A percentile compares a stretch with the other conserved stretches of the same genome.
Conservation (phyloP, 164 flowering plant genomes). For the Sedum album region DNA sequence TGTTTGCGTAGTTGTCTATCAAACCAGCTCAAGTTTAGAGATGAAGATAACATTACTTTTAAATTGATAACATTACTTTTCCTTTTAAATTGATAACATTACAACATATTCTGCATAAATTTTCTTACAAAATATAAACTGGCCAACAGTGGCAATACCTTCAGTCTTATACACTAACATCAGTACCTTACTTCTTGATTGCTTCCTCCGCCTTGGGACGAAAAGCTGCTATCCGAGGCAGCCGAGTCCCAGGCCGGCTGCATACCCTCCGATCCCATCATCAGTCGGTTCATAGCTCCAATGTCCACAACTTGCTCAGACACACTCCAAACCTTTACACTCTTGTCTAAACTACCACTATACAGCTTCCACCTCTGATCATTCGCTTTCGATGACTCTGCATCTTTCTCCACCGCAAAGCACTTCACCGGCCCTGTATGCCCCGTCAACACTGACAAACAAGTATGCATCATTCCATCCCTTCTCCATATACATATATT, state of each 20-base stretch:
- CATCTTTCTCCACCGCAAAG: neutral
- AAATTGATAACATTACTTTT: no score
- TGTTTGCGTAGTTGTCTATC: no score
- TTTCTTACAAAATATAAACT: no score
- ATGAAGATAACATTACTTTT: no score
- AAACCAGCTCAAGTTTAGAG: no score
- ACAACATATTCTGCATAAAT: no score
- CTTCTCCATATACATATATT: no score
- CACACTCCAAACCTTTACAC: neutral
- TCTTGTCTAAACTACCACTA: constrained; percentile 9
- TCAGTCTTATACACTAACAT: no score
- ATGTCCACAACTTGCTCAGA: neutral
- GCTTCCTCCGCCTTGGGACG: neutral
- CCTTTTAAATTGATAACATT: no score
- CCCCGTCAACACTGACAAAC: no score
- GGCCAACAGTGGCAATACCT: neutral
- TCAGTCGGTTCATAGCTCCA: neutral
- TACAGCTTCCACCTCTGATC: constrained; percentile 8
- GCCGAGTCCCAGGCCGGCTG: constrained; percentile 1
- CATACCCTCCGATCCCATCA: neutral
- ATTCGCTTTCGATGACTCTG: neutral
- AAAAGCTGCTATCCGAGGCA: constrained; percentile 2
- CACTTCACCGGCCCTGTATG: no score
- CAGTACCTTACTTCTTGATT: neutral
- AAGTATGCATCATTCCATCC: no score